phyloP scores from a whole-genome alignment of 2,329 filamentous ascomycete genomes.

The Cordyceps farinosa region DNA sequence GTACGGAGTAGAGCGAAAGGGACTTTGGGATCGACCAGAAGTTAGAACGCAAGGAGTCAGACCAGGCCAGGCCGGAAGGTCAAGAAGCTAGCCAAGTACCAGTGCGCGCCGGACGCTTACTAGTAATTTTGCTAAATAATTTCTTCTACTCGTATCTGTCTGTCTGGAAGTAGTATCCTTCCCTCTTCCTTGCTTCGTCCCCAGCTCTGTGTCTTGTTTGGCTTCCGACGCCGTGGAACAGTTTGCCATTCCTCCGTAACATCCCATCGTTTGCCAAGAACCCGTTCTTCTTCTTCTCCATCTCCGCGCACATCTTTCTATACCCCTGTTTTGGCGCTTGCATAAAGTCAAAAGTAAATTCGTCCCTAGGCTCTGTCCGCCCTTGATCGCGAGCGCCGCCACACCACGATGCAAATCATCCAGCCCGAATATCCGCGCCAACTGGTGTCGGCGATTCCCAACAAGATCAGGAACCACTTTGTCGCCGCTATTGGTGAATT shows the following conservation, averaged over 20 bases:
- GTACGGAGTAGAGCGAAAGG: background rate
- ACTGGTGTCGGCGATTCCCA: constrained; percentile 18
- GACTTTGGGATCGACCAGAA: background rate
- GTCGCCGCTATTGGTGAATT: constrained; percentile 32
- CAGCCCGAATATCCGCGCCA: constrained; percentile 14
- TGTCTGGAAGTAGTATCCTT: background rate
- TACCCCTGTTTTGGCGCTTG: background rate
- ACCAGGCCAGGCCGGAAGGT: background rate
- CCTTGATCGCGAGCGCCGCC: background rate
- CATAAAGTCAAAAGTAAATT: too few species aligned
- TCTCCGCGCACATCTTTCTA: background rate
- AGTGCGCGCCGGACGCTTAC: background rate
- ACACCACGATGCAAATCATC: constrained; percentile 6
- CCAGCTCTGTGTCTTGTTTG: background rate
- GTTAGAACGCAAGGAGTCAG: background rate
- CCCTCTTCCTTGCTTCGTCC: background rate
- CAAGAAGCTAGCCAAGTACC: background rate
- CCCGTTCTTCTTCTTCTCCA: background rate
- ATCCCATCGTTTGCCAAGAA: background rate
- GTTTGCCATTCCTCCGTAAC: background rate
- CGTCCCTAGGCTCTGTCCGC: background rate
- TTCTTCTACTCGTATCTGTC: background rate
- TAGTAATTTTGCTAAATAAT: background rate
- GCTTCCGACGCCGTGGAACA: background rate
- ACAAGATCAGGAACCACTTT: constrained; percentile 18